Evolutionary conservation across 805 yeast species (phyloP).

Genomic region (Candida ulmi): DNA sequence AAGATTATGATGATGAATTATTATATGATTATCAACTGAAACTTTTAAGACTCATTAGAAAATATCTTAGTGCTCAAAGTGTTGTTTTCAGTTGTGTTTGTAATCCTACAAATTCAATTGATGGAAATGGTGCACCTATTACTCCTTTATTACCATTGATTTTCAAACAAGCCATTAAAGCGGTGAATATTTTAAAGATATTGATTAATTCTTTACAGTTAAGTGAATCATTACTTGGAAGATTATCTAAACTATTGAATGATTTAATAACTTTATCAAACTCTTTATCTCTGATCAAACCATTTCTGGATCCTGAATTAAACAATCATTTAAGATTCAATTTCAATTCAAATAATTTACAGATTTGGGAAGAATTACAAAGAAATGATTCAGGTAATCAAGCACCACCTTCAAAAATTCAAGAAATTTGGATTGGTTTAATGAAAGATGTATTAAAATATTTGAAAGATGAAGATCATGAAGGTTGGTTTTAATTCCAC

Average conservation of each 20-base stretch:
- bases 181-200: constrained; percentile 22
- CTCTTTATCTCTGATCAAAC: constrained; percentile 22
- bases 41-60: constrained; percentile 33
- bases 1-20: constrained; percentile 23
- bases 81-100: constrained; percentile 7
- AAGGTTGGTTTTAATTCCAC: constrained; percentile 21
- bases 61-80: constrained; percentile 9
- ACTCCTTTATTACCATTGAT: constrained; percentile 25
- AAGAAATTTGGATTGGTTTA: constrained; percentile 18
- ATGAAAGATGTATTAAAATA: constrained; percentile 17
- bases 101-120: constrained; percentile 21
- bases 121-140: constrained; percentile 6
- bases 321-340: constrained; percentile 21
- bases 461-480: constrained; percentile 17
- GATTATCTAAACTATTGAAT: constrained; percentile 20
- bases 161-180: constrained; percentile 23
- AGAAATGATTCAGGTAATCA: neutral
- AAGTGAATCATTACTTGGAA: constrained; percentile 17
- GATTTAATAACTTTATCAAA: constrained; percentile 23
- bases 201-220: constrained; percentile 23
- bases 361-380: constrained; percentile 19
- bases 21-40: constrained; percentile 34
- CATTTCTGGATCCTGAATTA: constrained; percentile 20
- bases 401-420: neutral
- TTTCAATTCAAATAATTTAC: constrained; percentile 12